phyloP scores from a whole-genome alignment of 2,329 filamentous ascomycete species.

The Botrytis fabae region DNA sequence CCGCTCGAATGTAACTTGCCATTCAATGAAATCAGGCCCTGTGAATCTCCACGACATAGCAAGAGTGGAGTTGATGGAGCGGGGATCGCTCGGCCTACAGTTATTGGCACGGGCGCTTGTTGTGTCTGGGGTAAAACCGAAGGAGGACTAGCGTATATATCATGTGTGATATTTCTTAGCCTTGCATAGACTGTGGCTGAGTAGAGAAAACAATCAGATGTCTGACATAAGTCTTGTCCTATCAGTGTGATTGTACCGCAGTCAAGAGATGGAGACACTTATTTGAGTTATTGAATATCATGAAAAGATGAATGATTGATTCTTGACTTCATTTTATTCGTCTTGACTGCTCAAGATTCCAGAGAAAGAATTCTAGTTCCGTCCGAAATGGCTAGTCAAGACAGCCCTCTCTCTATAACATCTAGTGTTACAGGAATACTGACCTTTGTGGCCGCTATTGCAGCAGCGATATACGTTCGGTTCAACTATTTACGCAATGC shows the following conservation, averaged over 20 bases:
- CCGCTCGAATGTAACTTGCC: background rate
- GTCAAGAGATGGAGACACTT: background rate
- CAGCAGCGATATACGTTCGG: constrained; percentile 47
- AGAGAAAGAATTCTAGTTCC: background rate
- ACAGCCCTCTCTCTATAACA: constrained; percentile 49
- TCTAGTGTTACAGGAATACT: constrained; percentile 49
- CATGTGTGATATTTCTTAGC: background rate
- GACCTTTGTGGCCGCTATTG: constrained; percentile 50
- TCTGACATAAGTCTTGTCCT: background rate
- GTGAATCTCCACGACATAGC: background rate
- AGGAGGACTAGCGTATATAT: background rate
- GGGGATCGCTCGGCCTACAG: background rate
- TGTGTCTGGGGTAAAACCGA: constrained; percentile 16
- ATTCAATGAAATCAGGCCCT: background rate
- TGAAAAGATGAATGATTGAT: background rate
- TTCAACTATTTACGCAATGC: constrained; percentile 49
- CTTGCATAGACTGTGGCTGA: constrained; percentile 17
- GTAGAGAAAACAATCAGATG: background rate
- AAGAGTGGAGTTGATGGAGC: background rate
- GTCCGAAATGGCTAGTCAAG: constrained; percentile 29
- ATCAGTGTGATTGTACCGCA: background rate
- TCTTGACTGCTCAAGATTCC: background rate
- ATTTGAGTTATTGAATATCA: background rate
- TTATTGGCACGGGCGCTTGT: constrained; percentile 3
- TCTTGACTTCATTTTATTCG: background rate